Evolutionary conservation across 768 basidiomycete species (phyloP).

Genomic region (Gloeophyllum trabeum): DNA sequence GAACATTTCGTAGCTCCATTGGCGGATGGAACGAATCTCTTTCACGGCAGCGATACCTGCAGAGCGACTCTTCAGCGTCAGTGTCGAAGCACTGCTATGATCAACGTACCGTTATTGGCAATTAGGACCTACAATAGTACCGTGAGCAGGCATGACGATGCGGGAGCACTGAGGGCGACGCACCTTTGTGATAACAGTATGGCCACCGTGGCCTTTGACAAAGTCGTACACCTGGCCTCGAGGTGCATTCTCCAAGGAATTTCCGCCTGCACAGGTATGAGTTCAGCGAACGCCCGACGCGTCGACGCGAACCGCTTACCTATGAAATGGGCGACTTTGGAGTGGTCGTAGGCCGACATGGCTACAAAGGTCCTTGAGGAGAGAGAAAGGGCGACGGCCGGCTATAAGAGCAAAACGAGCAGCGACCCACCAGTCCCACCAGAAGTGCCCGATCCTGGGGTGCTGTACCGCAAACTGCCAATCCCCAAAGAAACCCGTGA

Average conservation of each 20-base stretch:
- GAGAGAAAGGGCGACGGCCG: not conserved
- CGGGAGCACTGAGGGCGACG: too few species aligned
- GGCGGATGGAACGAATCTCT: conserved; percentile 95
- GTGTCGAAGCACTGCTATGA: conserved; percentile 4
- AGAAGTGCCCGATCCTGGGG: too few species aligned
- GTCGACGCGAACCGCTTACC: too few species aligned
- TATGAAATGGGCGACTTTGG: conserved; percentile 54
- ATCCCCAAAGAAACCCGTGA: too few species aligned
- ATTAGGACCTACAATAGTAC: conserved; percentile 69
- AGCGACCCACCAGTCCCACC: too few species aligned
- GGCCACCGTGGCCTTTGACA: conserved; percentile 83
- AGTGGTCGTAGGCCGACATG: conserved; percentile 37
- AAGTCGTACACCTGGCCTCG: conserved; percentile 80
- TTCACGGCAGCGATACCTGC: conserved; percentile 98
- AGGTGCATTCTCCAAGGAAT: conserved; percentile 78
- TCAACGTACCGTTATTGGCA: conserved; percentile 80
- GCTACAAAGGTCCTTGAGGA: not conserved
- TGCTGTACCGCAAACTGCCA: too few species aligned
- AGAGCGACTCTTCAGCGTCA: conserved; percentile 14
- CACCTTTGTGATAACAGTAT: conserved; percentile 98
- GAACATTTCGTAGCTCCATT: conserved; percentile 99
- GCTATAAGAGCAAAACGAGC: too few species aligned
- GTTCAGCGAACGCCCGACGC: too few species aligned
- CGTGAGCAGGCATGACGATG: conserved; percentile 1
- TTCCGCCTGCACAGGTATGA: conserved; percentile 83